Percentiles rank a stretch among this genome's conserved stretches.
Evolutionary conservation across 2,329 filamentous ascomycete species (phyloP).

Genomic region (Fusarium scirpi): DNA sequence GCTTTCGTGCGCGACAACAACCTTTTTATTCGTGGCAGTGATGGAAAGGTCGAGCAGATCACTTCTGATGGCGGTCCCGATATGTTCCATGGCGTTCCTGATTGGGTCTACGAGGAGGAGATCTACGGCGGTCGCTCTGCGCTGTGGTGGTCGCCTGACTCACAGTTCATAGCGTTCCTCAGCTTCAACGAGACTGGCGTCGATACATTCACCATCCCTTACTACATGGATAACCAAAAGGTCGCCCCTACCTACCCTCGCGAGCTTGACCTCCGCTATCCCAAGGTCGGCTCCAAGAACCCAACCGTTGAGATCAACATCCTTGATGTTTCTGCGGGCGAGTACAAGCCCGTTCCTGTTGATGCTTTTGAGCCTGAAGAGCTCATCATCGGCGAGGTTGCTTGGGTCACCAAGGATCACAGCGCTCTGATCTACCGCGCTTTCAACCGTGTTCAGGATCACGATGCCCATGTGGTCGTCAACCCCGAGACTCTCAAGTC

Average conservation of each 20-base stretch:
- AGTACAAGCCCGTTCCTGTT: slow-evolving; percentile 61
- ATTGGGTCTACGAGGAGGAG: slow-evolving; percentile 84
- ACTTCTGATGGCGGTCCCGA: slow-evolving; percentile 71
- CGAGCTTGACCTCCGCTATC: slow-evolving; percentile 73
- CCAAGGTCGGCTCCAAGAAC: slow-evolving; percentile 76
- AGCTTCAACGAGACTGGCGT: slow-evolving; percentile 85
- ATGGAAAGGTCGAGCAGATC: slow-evolving; percentile 66
- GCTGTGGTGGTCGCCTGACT: slow-evolving; percentile 93
- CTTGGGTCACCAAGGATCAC: slow-evolving; percentile 73
- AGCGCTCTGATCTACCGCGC: slow-evolving; percentile 72
- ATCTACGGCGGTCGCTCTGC: slow-evolving; percentile 77
- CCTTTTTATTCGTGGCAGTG: slow-evolving; percentile 63
- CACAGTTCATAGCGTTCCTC: slow-evolving; percentile 87
- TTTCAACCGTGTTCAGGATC: slow-evolving; percentile 76
- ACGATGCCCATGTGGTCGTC: slow-evolving; percentile 71
- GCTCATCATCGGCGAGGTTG: slow-evolving; percentile 74
- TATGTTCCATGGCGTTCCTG: slow-evolving; percentile 72
- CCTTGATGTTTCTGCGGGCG: slow-evolving; percentile 62
- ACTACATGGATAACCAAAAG: slow-evolving; percentile 71
- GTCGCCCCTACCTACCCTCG: slow-evolving; percentile 71
- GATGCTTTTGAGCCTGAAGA: slow-evolving; percentile 70
- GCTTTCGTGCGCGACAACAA: slow-evolving; percentile 77
- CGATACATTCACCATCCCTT: slow-evolving; percentile 72
- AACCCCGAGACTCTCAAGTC: slow-evolving; percentile 62
- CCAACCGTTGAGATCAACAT: slow-evolving; percentile 72